These are phyloP conservation scores for Argentina anserina DNA, from an alignment of 306 rosid species.

Conservation along the genomic window DNA sequence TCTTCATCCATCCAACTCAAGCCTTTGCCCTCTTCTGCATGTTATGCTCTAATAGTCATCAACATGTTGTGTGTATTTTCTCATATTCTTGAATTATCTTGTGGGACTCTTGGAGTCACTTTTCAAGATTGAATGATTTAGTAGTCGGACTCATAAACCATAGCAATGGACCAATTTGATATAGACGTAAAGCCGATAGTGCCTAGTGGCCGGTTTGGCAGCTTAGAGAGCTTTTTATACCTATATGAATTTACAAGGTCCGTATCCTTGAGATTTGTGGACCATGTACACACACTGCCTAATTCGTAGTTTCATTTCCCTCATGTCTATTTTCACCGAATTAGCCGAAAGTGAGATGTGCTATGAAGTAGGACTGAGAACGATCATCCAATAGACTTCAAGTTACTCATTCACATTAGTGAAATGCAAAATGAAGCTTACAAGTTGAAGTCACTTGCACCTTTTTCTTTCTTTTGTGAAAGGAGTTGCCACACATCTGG, in stretches of 20 bases:
- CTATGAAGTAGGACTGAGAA: background rate
- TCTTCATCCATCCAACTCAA: conserved; percentile 10
- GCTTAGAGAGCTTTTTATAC: conserved; percentile 27
- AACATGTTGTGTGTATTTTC: background rate
- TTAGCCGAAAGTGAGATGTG: background rate
- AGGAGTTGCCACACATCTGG: too few species aligned
- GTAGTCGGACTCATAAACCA: conserved; percentile 27
- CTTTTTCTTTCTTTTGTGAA: too few species aligned
- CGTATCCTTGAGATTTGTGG: conserved; percentile 29
- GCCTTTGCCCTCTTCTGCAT: background rate
- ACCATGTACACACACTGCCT: background rate
- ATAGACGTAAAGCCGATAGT: conserved; percentile 31
- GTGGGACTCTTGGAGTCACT: conserved; percentile 16
- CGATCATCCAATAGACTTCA: background rate
- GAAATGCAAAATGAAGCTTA: background rate
- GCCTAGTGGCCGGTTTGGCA: conserved; percentile 17
- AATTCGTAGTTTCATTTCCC: background rate
- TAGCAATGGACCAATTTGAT: conserved; percentile 22
- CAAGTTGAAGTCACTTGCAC: too few species aligned
- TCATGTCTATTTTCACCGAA: background rate
- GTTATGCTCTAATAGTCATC: conserved; percentile 24
- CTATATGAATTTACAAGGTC: conserved; percentile 12
- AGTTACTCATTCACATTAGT: too few species aligned
- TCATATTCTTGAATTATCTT: background rate
- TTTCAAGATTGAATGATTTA: conserved; percentile 42